phyloP scores from a whole-genome alignment of 257 asterid genomes.

The Cordia subcordata region DNA sequence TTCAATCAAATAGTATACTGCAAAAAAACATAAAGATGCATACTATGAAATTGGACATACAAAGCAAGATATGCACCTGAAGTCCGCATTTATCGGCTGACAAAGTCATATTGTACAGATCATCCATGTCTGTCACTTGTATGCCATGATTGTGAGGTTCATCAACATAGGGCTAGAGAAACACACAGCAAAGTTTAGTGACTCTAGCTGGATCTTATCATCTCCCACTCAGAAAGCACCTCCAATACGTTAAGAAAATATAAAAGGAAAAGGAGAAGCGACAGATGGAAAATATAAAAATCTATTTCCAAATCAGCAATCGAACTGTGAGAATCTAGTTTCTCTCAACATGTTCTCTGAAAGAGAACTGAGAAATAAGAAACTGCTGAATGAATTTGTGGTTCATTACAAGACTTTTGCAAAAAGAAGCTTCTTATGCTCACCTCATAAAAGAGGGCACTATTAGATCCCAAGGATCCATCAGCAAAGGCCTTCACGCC shows the following conservation, averaged over 20 bases:
- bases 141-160: constrained; percentile 76
- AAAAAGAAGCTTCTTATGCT: constrained; percentile 8
- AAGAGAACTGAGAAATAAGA: background rate
- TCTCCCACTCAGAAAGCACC: constrained; percentile 3
- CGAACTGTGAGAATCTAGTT: too few relatives aligned
- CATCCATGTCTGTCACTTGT: constrained; percentile 57
- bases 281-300: background rate
- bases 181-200: constrained; percentile 7
- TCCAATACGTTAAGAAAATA: background rate
- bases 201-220: background rate
- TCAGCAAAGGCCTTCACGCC: constrained; percentile 89
- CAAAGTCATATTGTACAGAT: constrained; percentile 56
- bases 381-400: background rate
- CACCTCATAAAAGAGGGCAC: constrained; percentile 85
- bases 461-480: constrained; percentile 94
- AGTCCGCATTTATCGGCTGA: constrained; percentile 78
- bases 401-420: background rate
- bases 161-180: constrained; percentile 66
- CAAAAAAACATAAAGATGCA: background rate
- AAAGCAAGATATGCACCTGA: constrained; percentile 54
- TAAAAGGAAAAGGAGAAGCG: background rate
- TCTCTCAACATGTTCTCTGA: too few relatives aligned
- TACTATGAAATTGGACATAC: background rate
- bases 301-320: too few relatives aligned
- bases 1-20: background rate